Evolutionary conservation across 768 basidiomycete genomes (phyloP).

Genomic region (Hirschioporus abietinus): DNA sequence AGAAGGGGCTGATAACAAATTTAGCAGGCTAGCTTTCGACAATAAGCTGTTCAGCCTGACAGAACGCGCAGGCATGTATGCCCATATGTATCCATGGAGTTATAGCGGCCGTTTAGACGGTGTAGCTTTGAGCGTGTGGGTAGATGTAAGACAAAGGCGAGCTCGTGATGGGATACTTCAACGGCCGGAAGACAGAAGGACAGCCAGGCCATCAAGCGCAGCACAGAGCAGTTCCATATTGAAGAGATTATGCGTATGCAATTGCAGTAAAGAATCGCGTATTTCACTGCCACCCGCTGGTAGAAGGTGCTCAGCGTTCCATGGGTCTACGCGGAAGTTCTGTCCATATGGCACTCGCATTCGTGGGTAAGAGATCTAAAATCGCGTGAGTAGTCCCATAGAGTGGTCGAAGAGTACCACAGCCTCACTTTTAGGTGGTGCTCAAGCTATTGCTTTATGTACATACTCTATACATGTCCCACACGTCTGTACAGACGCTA

Average conservation of each 20-base stretch:
- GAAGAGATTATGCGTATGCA: not conserved
- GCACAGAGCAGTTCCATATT: too few relatives aligned
- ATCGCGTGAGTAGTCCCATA: too few relatives aligned
- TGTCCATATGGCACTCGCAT: not conserved
- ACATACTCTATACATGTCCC: too few relatives aligned
- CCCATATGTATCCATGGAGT: not conserved
- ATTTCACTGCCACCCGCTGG: not conserved
- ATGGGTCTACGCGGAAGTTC: not conserved
- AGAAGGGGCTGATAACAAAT: not conserved
- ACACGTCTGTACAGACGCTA: too few relatives aligned
- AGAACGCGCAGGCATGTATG: not conserved
- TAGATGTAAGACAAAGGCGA: too few relatives aligned
- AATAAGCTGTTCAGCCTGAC: not conserved
- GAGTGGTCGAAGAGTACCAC: too few relatives aligned
- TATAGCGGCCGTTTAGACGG: not conserved
- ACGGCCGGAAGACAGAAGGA: not conserved
- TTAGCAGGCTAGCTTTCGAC: not conserved
- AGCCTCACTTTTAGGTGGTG: too few relatives aligned
- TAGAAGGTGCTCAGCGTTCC: not conserved
- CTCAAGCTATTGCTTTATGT: too few relatives aligned
- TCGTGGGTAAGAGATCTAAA: not conserved
- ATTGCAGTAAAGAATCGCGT: not conserved
- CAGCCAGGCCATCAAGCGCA: too few relatives aligned
- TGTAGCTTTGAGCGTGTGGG: too few relatives aligned
- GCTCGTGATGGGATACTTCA: too few relatives aligned